phyloP scores from a whole-genome alignment of 208 protist genomes.

The Trypanosomatidae sp. region DNA sequence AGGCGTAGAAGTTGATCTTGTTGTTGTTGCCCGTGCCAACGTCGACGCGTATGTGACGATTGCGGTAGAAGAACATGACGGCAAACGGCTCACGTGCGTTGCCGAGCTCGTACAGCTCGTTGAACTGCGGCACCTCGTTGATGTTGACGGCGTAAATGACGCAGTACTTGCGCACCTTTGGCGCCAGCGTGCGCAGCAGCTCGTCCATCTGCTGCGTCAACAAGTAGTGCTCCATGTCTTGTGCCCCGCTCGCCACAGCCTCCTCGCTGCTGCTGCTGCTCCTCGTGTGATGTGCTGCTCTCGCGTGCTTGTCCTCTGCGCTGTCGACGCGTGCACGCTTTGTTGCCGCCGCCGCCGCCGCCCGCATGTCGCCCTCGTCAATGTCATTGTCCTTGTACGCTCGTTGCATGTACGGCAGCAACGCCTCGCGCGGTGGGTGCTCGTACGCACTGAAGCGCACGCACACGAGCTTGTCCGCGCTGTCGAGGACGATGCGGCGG shows the following conservation, averaged over 20 bases:
- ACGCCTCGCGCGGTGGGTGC: constrained; percentile 16
- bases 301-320: not conserved
- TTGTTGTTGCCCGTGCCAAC: constrained; percentile 99
- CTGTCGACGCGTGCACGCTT: constrained; percentile 10
- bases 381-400: not conserved
- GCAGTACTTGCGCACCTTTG: constrained; percentile 78
- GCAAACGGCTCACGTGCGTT: constrained; percentile 94
- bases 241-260: too few relatives aligned
- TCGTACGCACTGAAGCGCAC: constrained; percentile 67
- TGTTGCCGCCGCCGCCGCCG: not conserved
- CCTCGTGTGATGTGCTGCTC: not conserved
- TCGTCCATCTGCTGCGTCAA: constrained; percentile 60
- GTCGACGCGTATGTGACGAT: constrained; percentile 99
- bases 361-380: not conserved
- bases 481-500: constrained; percentile 71
- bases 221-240: constrained; percentile 45
- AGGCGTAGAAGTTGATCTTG: constrained; percentile 98
- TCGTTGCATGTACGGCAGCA: constrained; percentile 71
- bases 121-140: constrained; percentile 94
- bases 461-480: constrained; percentile 59
- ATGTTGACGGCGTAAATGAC: constrained; percentile 68
- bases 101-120: constrained; percentile 97
- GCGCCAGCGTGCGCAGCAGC: constrained; percentile 38
- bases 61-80: constrained; percentile 99
- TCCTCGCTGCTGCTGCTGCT: not conserved